Conservation (phyloP, 1,139 yeast genomes). For the Scheffersomyces parashehatae region DNA sequence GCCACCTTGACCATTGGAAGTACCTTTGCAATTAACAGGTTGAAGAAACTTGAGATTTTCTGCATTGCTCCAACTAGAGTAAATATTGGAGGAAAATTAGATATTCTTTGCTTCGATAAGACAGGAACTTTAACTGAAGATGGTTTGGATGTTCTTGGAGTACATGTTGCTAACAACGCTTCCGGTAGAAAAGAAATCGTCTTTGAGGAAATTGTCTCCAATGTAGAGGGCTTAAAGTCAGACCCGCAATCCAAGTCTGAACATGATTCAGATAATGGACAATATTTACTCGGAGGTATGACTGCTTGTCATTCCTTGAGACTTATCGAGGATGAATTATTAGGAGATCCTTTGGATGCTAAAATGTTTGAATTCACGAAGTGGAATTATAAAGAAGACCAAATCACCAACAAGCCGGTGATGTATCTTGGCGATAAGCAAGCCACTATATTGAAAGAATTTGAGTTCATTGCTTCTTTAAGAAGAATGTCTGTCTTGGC, state of each 20-base stretch:
- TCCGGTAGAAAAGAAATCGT: constrained; percentile 50
- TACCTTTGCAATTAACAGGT: constrained; percentile 80
- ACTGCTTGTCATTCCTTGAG: constrained; percentile 88
- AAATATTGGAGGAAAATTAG: constrained; percentile 91
- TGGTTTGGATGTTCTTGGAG: constrained; percentile 89
- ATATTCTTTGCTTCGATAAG: constrained; percentile 89
- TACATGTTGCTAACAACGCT: constrained; percentile 62
- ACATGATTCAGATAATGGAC: constrained; percentile 32
- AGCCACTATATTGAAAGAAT: constrained; percentile 64
- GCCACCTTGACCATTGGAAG: constrained; percentile 97
- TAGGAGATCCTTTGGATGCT: constrained; percentile 91
- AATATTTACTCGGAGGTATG: constrained; percentile 52
- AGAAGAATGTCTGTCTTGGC: constrained; percentile 87
- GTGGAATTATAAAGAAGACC: constrained; percentile 74
- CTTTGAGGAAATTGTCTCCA: constrained; percentile 47
- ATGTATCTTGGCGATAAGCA: constrained; percentile 30
- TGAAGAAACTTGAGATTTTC: constrained; percentile 64
- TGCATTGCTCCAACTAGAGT: constrained; percentile 94
- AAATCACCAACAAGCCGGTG: constrained; percentile 28
- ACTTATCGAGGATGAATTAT: constrained; percentile 69
- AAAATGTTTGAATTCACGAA: constrained; percentile 91
- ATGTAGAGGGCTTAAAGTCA: constrained; percentile 24
- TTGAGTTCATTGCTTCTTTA: constrained; percentile 80
- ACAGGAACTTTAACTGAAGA: constrained; percentile 98
- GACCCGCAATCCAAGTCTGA: constrained; percentile 4